Conservation (phyloP, 139 green algal species). For the Closterium sp. region DNA sequence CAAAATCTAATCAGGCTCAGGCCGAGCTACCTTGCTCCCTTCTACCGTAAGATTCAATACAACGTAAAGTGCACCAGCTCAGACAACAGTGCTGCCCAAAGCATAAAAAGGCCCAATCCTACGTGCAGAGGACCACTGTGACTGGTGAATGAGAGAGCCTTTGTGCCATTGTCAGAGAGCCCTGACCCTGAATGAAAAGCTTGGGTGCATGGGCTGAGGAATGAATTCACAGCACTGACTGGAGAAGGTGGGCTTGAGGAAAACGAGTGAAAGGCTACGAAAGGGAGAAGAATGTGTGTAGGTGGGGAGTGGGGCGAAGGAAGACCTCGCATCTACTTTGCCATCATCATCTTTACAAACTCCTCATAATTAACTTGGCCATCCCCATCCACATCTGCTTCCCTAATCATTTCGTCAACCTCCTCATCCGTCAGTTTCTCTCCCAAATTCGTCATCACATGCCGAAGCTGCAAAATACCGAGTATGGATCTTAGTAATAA, state of each 20-base stretch:
- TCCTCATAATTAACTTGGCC: slow-evolving; percentile 71
- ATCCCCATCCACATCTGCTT: slow-evolving; percentile 71
- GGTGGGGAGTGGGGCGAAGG: neutral
- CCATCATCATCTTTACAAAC: slow-evolving; percentile 73
- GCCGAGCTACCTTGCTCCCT: too few relatives aligned
- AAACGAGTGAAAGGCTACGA: neutral
- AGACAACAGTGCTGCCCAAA: too few relatives aligned
- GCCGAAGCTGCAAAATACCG: slow-evolving; percentile 69
- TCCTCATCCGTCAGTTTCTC: slow-evolving; percentile 94
- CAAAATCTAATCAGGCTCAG: too few relatives aligned
- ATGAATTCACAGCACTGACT: too few relatives aligned
- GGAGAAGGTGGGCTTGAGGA: neutral
- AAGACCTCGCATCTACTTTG: slow-evolving; percentile 53
- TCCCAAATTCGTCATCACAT: slow-evolving; percentile 98
- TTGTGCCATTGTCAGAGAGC: too few relatives aligned
- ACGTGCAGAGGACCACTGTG: too few relatives aligned
- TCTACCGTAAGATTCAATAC: too few relatives aligned
- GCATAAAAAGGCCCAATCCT: too few relatives aligned
- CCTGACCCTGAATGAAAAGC: too few relatives aligned
- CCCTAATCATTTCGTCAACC: slow-evolving; percentile 73
- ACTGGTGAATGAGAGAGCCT: too few relatives aligned
- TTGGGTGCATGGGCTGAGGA: too few relatives aligned
- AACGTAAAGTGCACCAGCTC: too few relatives aligned
- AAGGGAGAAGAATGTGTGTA: neutral
- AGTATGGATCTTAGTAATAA: neutral